Base-by-base conservation (phyloP, 2,329 filamentous ascomycete species). In the Hypoxylon sp. region DNA sequence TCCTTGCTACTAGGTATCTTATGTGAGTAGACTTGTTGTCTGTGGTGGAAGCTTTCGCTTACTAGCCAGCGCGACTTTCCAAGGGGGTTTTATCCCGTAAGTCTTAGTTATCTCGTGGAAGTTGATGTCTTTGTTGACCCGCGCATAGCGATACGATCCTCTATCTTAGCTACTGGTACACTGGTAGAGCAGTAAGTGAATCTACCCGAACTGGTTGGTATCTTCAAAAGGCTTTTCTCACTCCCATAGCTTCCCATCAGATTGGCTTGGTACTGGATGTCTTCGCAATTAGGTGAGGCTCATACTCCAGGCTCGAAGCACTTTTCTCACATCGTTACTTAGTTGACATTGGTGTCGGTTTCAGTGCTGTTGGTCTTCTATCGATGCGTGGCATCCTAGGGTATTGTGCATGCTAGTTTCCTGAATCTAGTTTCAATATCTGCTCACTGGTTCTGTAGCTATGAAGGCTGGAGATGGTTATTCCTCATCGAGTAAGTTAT, bases 111-210 rank as follows among this genome's bases (percentile, higher is more conserved):
- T 14, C 42, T 48, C 58, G 64, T 22, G 66, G 44, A 61, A 37
- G 11, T 10, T 14, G 11, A 14, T 14, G 1, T 10, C 14, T 19
- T 52, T 29, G 46, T 66, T 72, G 1, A 74, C n/a, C 1, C 17
- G 31, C 50, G 17, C n/a, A 39, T 13, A 78, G 76, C 10, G 75
- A 80, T 69, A 77, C 75, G 42, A 86, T 90, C 58, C 80, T 90
- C 0, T 92, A 91, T 74, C 82, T 92, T 1, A 88, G 85, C 29
- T 93, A 93, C 77, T 93, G 90, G 80, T 93, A 92, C 79, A 92
- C 87, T 10, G 86, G 88, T 1, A 85, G 47, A 71, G 83, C 65
- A 86, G 78, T 79, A 39, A 68, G 76, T 58, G 1, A 8, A 8
- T 33, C 42, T 46, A 26, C 33, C 33, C 14, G n/a, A 19, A 10